Percentiles rank a stretch among this genome's conserved stretches.
Evolutionary conservation across 441 rosid genomes (phyloP).

Genomic region (Populus hybrid): DNA sequence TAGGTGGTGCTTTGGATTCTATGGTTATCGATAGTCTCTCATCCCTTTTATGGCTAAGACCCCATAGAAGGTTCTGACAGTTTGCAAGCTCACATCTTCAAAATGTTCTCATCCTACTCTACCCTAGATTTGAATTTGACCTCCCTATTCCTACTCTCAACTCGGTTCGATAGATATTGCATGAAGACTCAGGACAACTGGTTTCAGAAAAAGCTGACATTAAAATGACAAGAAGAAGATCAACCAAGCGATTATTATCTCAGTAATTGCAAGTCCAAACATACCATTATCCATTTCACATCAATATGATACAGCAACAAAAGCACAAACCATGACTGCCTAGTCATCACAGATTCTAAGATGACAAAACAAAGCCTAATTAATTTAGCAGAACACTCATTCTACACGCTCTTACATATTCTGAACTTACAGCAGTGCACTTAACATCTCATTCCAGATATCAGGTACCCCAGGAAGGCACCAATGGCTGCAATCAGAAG

Average conservation of each 20-base stretch:
- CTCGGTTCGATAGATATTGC: neutral
- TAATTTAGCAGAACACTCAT: conserved; percentile 14
- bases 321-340: conserved; percentile 13
- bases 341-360: conserved; percentile 13
- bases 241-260: neutral
- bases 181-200: neutral
- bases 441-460: conserved; percentile 88
- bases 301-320: conserved; percentile 10
- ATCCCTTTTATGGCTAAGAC: neutral
- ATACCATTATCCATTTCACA: conserved; percentile 14
- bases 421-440: conserved; percentile 38
- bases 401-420: neutral
- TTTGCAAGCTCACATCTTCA: neutral
- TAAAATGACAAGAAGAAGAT: neutral
- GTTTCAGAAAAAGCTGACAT: neutral
- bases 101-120: neutral
- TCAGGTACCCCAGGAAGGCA: conserved; percentile 98
- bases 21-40: neutral
- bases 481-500: conserved; percentile 94
- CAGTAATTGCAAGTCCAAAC: conserved; percentile 8
- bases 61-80: neutral
- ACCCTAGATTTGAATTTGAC: too few relatives aligned
- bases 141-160: neutral
- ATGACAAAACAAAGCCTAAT: conserved; percentile 12
- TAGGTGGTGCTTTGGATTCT: neutral